Evolutionary conservation across 345 rosid species (phyloP).

Genomic region (Nasturtium officinale): DNA sequence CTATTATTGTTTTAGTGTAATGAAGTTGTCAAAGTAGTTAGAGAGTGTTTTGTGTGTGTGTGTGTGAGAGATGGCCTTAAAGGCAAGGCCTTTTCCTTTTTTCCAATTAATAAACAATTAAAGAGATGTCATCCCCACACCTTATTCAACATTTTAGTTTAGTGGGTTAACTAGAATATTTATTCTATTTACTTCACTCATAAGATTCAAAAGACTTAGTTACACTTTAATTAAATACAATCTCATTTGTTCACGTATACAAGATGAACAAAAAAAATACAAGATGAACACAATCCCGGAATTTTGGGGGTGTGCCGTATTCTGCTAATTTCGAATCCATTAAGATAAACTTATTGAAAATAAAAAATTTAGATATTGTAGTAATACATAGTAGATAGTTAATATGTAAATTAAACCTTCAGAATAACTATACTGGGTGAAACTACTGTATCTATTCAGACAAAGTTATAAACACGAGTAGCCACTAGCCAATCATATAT

Average conservation of each 20-base stretch:
- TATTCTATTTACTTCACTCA: neutral
- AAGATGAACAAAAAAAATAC: neutral
- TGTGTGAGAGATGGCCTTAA: slow-evolving; percentile 14
- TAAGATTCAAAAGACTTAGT: neutral
- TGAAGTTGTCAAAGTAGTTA: slow-evolving; percentile 46
- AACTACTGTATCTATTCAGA: neutral
- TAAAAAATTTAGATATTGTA: neutral
- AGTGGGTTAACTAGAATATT: slow-evolving; percentile 3
- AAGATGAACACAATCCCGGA: neutral
- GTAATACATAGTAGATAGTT: neutral
- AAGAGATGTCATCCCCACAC: slow-evolving; percentile 38
- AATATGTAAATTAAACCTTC: neutral
- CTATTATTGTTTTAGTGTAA: slow-evolving; percentile 42
- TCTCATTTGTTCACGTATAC: neutral
- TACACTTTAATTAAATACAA: neutral
- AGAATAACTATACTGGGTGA: neutral
- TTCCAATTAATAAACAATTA: slow-evolving; percentile 32
- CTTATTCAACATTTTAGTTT: slow-evolving; percentile 25
- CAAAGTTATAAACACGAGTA: neutral
- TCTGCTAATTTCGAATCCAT: neutral
- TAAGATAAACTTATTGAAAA: neutral
- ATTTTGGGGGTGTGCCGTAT: slow-evolving; percentile 21
- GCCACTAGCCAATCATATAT: neutral
- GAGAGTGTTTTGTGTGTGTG: slow-evolving; percentile 41
- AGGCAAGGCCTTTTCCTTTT: slow-evolving; percentile 27